Evolutionary conservation across 2,329 filamentous ascomycete species (phyloP), one percentile per base, ranked within the genome.

Genomic region (Remersonia thermophila): DNA sequence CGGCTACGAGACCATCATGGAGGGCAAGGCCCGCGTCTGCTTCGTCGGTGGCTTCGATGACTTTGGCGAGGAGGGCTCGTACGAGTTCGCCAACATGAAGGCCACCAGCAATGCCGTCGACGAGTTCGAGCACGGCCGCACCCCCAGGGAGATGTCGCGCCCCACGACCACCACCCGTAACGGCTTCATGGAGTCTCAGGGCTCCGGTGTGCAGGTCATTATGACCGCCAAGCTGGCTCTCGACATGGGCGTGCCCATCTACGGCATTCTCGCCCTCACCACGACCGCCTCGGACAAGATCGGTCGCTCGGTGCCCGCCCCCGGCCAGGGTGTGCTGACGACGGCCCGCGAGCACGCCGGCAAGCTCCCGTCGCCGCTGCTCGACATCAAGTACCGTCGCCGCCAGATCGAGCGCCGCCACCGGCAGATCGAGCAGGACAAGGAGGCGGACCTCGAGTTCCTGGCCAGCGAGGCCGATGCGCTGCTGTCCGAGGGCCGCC

Each of bases 1-100:
- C 55, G 91, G 91, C 53, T 95, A 94, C 56, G 91, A 98, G 65
- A 96, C 89, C 17, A 98, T 98, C 56, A 79, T 95, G 52, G 89
- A 96, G 61, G 91, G 91, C 63, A 98, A 98, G 71, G 91, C 93
- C 41, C 83, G 87, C 35, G 77, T 98, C 54, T 96, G 89, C 71
- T 81, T 98, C 47, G 93, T 98, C 41, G 91, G 91, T 73, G 91
- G 91, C 49, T 96, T 98, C 55, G 91, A 98, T 66, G 93, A 98
- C 64, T 95, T 98, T 68, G 86, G 93, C 54, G 91, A 98, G 65
- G 91, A 98, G 65, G 93, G 91, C 35, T 98, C 91, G 1, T 98
- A 95, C 55, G 91, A 98, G 62, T 98, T 98, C 59, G 91, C 91
- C 69, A 98, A 98, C 70, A 98, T 98, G 91, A 93, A 94, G 65